phyloP scores from a whole-genome alignment of 352 stramenopile species.

The Halophytophthora polymorphica region DNA sequence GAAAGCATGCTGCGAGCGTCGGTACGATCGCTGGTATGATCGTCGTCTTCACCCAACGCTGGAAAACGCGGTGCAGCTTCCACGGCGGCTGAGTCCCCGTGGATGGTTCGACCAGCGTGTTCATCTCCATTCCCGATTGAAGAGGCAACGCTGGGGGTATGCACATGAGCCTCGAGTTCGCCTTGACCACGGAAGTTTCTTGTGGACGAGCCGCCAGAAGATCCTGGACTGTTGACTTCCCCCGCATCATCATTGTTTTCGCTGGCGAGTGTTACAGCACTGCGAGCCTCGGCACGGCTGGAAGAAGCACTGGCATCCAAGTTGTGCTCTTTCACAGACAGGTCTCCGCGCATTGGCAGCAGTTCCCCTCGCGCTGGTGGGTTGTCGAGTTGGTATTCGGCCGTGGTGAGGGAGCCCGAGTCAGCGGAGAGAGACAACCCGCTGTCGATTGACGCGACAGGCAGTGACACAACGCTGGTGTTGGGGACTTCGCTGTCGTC shows the following conservation, averaged over 20 bases:
- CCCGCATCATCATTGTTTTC: background rate
- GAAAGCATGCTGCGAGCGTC: too few relatives aligned
- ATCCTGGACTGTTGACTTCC: background rate
- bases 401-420: background rate
- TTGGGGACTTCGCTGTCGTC: background rate
- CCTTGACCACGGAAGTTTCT: background rate
- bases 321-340: background rate
- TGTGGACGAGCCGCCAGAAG: background rate
- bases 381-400: background rate
- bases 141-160: background rate
- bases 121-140: background rate
- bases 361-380: constrained; percentile 1
- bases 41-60: background rate
- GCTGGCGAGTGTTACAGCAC: background rate
- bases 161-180: background rate
- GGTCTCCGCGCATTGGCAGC: background rate
- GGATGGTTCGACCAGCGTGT: background rate
- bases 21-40: too few relatives aligned
- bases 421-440: background rate
- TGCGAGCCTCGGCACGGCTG: background rate
- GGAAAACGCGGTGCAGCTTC: constrained; percentile 5
- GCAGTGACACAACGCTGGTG: background rate
- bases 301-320: background rate
- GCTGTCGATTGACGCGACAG: constrained; percentile 2
- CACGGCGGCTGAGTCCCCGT: constrained; percentile 1